Percentiles rank a stretch among this genome's conserved stretches.
These are phyloP conservation scores for Lentinus brumalis DNA, from an alignment of 768 basidiomycete species.

Conservation along the genomic window DNA sequence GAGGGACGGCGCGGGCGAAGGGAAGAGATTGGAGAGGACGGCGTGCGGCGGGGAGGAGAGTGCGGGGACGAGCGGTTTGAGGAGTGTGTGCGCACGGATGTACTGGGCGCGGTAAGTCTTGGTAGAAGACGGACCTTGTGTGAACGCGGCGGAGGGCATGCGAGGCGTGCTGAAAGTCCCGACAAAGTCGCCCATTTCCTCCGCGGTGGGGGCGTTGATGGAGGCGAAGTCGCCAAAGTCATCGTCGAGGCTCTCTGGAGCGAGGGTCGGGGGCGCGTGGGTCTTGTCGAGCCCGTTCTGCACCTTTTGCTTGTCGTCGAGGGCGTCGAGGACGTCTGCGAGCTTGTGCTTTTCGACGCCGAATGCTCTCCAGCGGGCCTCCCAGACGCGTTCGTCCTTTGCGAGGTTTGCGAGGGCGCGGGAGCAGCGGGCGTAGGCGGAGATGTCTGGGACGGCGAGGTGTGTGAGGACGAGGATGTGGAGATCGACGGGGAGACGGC, in stretches of 20 bases:
- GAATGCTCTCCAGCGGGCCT: constrained; percentile 67
- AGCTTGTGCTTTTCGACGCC: constrained; percentile 49
- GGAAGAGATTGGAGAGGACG: constrained; percentile 57
- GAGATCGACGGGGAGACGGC: constrained; percentile 76
- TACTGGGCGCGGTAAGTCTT: constrained; percentile 57
- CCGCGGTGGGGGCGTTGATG: constrained; percentile 36
- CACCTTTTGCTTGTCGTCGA: constrained; percentile 51
- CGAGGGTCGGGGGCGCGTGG: constrained; percentile 59
- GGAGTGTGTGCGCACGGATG: constrained; percentile 62
- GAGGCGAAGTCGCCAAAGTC: constrained; percentile 89
- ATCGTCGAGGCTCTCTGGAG: constrained; percentile 67
- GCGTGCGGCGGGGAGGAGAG: constrained; percentile 67
- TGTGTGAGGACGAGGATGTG: constrained; percentile 73
- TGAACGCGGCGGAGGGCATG: constrained; percentile 13
- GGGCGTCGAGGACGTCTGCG: constrained; percentile 52
- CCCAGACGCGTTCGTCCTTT: constrained; percentile 80
- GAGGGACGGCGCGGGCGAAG: constrained; percentile 37
- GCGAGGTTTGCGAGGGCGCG: constrained; percentile 64
- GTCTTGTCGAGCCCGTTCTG: constrained; percentile 41
- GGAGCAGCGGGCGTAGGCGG: constrained; percentile 69
- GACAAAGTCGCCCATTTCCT: constrained; percentile 49
- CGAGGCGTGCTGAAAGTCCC: constrained; percentile 40
- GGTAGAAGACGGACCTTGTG: constrained; percentile 29
- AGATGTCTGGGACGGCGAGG: constrained; percentile 80
- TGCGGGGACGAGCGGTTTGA: constrained; percentile 59